phyloP scores from a whole-genome alignment of 805 yeast species.

The Suhomyces canberraensis region DNA sequence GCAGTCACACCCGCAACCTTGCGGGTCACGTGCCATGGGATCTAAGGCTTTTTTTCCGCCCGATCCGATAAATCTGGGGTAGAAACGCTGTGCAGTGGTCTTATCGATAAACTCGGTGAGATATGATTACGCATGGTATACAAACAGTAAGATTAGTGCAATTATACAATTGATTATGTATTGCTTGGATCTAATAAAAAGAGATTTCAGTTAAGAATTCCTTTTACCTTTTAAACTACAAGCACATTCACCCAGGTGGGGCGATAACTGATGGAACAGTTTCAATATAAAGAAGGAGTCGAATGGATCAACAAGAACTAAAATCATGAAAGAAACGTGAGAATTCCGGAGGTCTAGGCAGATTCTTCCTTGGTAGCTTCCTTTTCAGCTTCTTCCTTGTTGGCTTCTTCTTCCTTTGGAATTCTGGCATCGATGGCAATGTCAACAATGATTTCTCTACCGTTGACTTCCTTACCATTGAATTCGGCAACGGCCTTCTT shows the following conservation, averaged over 20 bases:
- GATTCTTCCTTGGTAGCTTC: neutral
- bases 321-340: conserved; percentile 4
- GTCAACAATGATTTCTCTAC: conserved; percentile 62
- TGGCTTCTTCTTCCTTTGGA: conserved; percentile 5
- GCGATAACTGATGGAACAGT: neutral
- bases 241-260: neutral
- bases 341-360: conserved; percentile 3
- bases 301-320: conserved; percentile 4
- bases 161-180: no score
- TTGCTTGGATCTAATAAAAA: conserved; percentile 4
- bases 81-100: no score
- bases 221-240: conserved; percentile 9
- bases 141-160: no score
- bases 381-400: conserved; percentile 1
- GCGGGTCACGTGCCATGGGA: conserved; percentile 4
- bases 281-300: neutral
- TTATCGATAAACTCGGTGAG: no score
- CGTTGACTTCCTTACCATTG: conserved; percentile 64
- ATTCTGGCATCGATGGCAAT: conserved; percentile 64
- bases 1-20: conserved; percentile 7
- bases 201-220: conserved; percentile 13
- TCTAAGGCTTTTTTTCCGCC: neutral
- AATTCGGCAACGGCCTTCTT: conserved; percentile 67
- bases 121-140: no score
- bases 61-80: no score